Evolutionary conservation across 2,329 filamentous ascomycete genomes (phyloP), one percentile per base, ranked within the genome.

Genomic region (Fusarium burgessii): DNA sequence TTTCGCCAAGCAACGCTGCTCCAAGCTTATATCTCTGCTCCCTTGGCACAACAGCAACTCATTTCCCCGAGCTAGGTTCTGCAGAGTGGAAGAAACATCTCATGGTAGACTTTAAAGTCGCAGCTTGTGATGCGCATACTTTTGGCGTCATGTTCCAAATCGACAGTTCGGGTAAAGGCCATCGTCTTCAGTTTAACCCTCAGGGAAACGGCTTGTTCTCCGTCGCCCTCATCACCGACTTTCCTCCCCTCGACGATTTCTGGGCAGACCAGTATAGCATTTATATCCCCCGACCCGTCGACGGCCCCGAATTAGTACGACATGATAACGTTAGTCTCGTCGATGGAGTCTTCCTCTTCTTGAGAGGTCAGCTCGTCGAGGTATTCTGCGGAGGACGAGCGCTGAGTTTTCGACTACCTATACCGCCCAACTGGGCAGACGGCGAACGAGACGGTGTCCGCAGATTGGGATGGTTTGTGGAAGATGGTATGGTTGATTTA

Each of bases 221-320:
- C 23, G 73, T 80, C 35, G 54, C 69, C n/a, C 69, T 81, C 9
- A 50, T 77, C 36, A 75, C 75, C 8, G 77, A 79, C 58, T 76
- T 78, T 36, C 74, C 79, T 10, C 77, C 79, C 6, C 74, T 81
- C 3, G 79, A 81, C 66, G 79, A 81, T 64, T 81, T 81, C 64
- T 81, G 79, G 79, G 79, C 78, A n/a, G 79, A 81, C 50, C 80
- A 80, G 63, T 80, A 81, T 63, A 65, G 71, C 14, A 61, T 78
- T 17, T 70, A 80, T 32, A 71, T 79, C 18, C 77, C 77, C 8
- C 74, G 78, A 11, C 76, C 74, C 6, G 69, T 81, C 25, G 79
- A 81, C 49, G 79, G 79, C 1, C 79, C 79, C 12, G 79, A 81
- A 29, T 66, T 81, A 6, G 77, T 79, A 2, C 76, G 79, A 14